These are phyloP conservation scores for Rutidosis leptorrhynchoides DNA, from an alignment of 129 eudicot species.

Conservation along the genomic window DNA sequence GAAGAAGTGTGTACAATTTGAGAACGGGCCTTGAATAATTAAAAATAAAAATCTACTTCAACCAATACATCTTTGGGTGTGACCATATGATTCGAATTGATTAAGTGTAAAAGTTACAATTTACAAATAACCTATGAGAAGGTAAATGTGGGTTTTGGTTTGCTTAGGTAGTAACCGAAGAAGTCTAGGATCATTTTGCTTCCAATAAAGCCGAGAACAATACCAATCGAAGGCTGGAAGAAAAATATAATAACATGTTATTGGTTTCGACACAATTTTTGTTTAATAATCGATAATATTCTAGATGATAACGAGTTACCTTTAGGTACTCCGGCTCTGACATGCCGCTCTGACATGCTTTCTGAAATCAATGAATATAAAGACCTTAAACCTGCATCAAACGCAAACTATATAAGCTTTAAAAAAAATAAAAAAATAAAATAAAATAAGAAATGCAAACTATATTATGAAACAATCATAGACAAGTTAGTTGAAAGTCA, in stretches of 20 bases:
- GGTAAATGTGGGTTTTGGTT: too few species aligned
- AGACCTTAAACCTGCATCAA: slow-evolving; percentile 71
- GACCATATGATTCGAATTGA: too few species aligned
- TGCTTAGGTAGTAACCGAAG: too few species aligned
- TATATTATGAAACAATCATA: background rate
- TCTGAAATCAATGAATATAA: slow-evolving; percentile 75
- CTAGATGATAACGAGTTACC: slow-evolving; percentile 48
- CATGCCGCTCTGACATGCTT: slow-evolving; percentile 69
- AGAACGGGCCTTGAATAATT: too few species aligned
- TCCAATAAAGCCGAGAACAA: slow-evolving; percentile 79
- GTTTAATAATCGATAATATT: background rate
- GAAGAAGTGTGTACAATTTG: too few species aligned
- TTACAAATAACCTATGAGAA: too few species aligned
- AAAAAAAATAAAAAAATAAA: too few species aligned
- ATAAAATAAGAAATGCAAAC: too few species aligned
- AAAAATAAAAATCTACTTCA: too few species aligned
- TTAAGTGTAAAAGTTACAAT: too few species aligned
- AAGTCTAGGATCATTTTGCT: slow-evolving; percentile 76
- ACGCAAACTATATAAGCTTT: too few species aligned
- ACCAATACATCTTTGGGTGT: too few species aligned
- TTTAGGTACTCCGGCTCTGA: slow-evolving; percentile 91
- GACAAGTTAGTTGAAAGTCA: slow-evolving; percentile 16
- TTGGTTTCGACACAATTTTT: background rate
- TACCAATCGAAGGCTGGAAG: slow-evolving; percentile 73
- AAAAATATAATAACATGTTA: background rate